These are phyloP conservation scores for Malus hybrid DNA, from an alignment of 331 rosid species.

Conservation along the genomic window DNA sequence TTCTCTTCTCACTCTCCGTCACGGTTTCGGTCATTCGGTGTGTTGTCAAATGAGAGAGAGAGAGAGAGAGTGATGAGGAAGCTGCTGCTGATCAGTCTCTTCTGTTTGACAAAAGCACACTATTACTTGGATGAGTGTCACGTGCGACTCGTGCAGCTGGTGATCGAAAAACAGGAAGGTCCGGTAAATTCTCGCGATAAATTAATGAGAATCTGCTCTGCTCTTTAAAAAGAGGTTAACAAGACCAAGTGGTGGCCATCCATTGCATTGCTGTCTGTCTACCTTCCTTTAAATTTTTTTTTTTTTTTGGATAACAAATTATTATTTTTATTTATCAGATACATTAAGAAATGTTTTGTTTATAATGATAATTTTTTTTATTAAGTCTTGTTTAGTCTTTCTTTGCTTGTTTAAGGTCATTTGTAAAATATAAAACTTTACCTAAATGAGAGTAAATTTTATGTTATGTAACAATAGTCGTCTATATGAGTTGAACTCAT, in stretches of 20 bases:
- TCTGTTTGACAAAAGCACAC: neutral
- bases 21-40: neutral
- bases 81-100: neutral
- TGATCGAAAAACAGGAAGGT: conserved; percentile 6
- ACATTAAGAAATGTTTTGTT: too few relatives aligned
- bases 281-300: neutral
- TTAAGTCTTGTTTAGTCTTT: too few relatives aligned
- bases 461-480: too few relatives aligned
- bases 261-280: neutral
- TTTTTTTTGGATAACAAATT: too few relatives aligned
- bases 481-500: too few relatives aligned
- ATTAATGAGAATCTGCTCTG: neutral
- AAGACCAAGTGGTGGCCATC: neutral
- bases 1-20: neutral
- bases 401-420: too few relatives aligned
- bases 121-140: neutral
- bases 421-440: too few relatives aligned
- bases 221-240: too few relatives aligned
- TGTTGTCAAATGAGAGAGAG: conserved; percentile 4
- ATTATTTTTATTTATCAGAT: too few relatives aligned
- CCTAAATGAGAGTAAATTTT: too few relatives aligned
- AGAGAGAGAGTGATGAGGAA: neutral
- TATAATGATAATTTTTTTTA: too few relatives aligned
- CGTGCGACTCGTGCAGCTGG: conserved; percentile 20
- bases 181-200: conserved; percentile 20